phyloP scores from a whole-genome alignment of 2,329 filamentous ascomycete genomes.

The Sarocladium oryzae region DNA sequence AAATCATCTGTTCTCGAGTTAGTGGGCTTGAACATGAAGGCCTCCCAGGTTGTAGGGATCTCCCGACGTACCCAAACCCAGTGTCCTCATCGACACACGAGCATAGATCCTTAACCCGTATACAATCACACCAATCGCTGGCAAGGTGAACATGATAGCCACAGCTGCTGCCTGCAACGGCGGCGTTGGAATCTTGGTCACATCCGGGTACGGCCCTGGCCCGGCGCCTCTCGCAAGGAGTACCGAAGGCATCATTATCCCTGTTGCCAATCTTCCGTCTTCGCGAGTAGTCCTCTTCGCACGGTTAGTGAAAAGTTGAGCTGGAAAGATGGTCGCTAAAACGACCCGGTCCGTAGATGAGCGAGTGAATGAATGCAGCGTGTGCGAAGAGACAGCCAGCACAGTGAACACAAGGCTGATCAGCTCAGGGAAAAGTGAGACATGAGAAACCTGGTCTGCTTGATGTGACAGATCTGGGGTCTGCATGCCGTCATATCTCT shows the following conservation, averaged over 20 bases:
- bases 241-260: background rate
- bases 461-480: background rate
- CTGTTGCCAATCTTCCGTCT: background rate
- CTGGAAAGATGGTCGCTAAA: too few species aligned
- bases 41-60: too few species aligned
- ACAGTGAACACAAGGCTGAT: too few species aligned
- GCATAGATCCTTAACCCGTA: constrained; percentile 18
- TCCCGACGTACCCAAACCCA: constrained; percentile 20
- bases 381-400: too few species aligned
- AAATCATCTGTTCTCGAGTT: constrained; percentile 17
- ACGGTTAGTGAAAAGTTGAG: too few species aligned
- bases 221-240: constrained; percentile 8
- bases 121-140: constrained; percentile 18
- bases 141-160: constrained; percentile 23
- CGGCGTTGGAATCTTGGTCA: constrained; percentile 20
- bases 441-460: too few species aligned
- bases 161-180: constrained; percentile 20
- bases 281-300: too few species aligned
- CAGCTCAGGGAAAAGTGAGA: too few species aligned
- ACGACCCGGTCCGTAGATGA: background rate
- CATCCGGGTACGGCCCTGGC: constrained; percentile 14
- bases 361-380: background rate
- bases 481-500: background rate
- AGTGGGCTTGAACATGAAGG: background rate
- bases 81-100: constrained; percentile 18